Conservation (phyloP, 352 stramenopile species). For the Pythium brachiatum region DNA sequence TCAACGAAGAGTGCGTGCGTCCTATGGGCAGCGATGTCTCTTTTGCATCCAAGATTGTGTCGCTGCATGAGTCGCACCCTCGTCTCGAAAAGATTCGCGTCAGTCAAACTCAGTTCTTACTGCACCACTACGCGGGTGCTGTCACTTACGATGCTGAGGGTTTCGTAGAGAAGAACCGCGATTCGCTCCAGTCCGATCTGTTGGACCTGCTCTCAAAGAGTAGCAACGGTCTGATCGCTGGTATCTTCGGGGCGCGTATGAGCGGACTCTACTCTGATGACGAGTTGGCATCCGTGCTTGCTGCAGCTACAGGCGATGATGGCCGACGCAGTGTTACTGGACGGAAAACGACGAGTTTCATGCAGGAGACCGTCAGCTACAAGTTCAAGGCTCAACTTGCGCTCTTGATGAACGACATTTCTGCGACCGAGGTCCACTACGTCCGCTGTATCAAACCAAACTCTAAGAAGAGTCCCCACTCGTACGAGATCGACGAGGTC, state of each 20-base stretch:
- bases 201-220: conserved; percentile 66
- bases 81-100: conserved; percentile 73
- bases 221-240: conserved; percentile 68
- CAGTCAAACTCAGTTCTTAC: conserved; percentile 73
- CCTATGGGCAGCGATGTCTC: conserved; percentile 85
- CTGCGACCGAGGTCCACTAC: conserved; percentile 84
- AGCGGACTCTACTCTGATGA: conserved; percentile 59
- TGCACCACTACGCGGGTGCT: conserved; percentile 79
- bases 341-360: conserved; percentile 78
- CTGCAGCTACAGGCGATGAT: conserved; percentile 44
- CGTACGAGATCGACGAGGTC: conserved; percentile 85
- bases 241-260: conserved; percentile 58
- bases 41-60: conserved; percentile 87
- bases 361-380: conserved; percentile 88
- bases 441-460: conserved; percentile 93
- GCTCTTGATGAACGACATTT: conserved; percentile 86
- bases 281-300: conserved; percentile 51
- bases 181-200: conserved; percentile 78
- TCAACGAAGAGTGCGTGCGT: conserved; percentile 91
- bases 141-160: conserved; percentile 81
- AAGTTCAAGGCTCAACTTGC: conserved; percentile 89
- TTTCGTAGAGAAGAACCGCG: conserved; percentile 90
- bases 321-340: conserved; percentile 38
- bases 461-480: conserved; percentile 60
- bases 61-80: conserved; percentile 75